Base-by-base conservation (phyloP, 2,329 filamentous ascomycete genomes). In the Fusarium algeriense region DNA sequence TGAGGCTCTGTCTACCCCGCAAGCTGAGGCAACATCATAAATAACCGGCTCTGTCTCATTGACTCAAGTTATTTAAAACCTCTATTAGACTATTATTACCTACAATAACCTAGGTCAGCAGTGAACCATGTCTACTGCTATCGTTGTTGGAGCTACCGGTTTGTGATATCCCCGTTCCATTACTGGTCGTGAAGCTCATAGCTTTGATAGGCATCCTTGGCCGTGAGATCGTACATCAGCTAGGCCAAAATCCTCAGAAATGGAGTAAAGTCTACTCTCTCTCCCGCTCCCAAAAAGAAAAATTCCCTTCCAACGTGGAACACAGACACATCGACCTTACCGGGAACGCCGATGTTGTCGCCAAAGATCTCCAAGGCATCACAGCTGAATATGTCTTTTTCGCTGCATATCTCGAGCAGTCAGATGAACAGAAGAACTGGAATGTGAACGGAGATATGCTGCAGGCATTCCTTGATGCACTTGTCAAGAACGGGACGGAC, bases 381-480 rank as follows among this genome's bases (percentile, higher is more conserved):
- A 12, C 20, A 0, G 64, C 64, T 8, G 64, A 67, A 1, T 67
- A 67, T 4, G 26, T 67, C 28, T 67, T 67, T 13, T 67, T 67
- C 28, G 40, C 46, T 1, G 64, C 64, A 5, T 67, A 67, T 10
- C 55, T 67, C 6, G 11, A 67, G 14, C 28, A 67, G 9, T n/a
- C 62, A 1, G 28, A 54, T 2, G 62, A 67, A 3, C 41, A 67
- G 7, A 46, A 53, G 12, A 54, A 30, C 0, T 66, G 64, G 56
- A 20, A 64, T 6, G 48, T 67, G 5, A 67, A 67, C 19, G 64
- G 64, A 0, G 55, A 67, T 20, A 67, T 67, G 64, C 38, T 67
- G 3, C 41, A 55, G 7, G 54, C 64, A 0, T 67, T 67, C 3
- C 43, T 60, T 1, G 28, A 67, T 5, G 64, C 62, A 3, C 46